A percentile compares a stretch with the other conserved stretches of the same genome.
Conservation (phyloP, 305 asterid genomes). For the Fraxinus latifolia region DNA sequence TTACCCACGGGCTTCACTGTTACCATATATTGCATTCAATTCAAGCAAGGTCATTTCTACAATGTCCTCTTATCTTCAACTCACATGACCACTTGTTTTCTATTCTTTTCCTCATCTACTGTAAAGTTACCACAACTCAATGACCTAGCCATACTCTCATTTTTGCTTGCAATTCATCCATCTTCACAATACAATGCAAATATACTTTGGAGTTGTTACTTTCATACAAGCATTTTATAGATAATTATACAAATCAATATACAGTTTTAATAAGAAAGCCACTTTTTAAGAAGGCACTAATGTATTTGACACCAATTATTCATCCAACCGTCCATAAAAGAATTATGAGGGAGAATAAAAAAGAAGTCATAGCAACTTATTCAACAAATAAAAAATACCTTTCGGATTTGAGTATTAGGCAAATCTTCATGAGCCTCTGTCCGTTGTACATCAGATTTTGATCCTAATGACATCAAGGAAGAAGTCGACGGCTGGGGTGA, state of each 20-base stretch:
- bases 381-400: constrained; percentile 47
- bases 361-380: constrained; percentile 5
- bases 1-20: neutral
- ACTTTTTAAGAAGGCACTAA: neutral
- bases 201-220: constrained; percentile 4
- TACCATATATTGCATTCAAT: constrained; percentile 5
- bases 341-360: constrained; percentile 3
- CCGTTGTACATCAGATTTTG: constrained; percentile 48
- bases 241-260: constrained; percentile 2
- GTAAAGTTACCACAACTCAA: constrained; percentile 3
- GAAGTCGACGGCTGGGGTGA: constrained; percentile 42
- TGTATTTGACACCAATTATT: constrained; percentile 2
- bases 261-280: constrained; percentile 15
- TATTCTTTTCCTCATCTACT: neutral
- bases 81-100: neutral
- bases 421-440: constrained; percentile 67
- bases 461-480: constrained; percentile 34
- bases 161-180: constrained; percentile 8
- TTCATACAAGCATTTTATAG: constrained; percentile 10
- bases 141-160: constrained; percentile 8
- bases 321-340: neutral
- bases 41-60: constrained; percentile 4
- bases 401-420: constrained; percentile 93
- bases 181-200: constrained; percentile 4
- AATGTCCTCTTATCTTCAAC: neutral